phyloP scores from a whole-genome alignment of 805 yeast species.

The Saccharomyces jurei region DNA sequence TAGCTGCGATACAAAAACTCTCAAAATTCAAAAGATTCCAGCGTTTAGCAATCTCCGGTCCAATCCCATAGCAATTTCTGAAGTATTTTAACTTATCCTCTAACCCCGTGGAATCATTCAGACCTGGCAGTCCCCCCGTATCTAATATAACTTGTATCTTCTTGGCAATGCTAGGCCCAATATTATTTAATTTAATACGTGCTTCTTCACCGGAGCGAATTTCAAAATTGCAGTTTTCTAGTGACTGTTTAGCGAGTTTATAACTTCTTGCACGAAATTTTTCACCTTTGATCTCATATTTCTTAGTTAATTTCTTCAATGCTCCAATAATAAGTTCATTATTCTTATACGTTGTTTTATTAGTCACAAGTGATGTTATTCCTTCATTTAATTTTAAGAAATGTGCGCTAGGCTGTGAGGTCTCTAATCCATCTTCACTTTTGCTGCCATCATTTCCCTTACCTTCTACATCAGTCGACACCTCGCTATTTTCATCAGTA shows the following conservation, averaged over 20 bases:
- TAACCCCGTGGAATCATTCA: slow-evolving; percentile 7
- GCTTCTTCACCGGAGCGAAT: slow-evolving; percentile 26
- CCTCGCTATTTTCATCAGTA: slow-evolving; percentile 1
- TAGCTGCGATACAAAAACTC: slow-evolving; percentile 15
- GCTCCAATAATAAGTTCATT: slow-evolving; percentile 16
- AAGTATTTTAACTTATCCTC: slow-evolving; percentile 21
- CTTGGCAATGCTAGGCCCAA: slow-evolving; percentile 25
- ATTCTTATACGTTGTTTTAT: not conserved
- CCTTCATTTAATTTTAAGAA: not conserved
- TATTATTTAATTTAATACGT: slow-evolving; percentile 13
- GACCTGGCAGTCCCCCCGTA: slow-evolving; percentile 19
- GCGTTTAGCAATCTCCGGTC: slow-evolving; percentile 21
- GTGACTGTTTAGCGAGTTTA: slow-evolving; percentile 19
- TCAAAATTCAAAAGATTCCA: slow-evolving; percentile 16
- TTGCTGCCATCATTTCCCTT: not conserved
- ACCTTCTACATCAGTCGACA: not conserved
- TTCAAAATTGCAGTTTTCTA: slow-evolving; percentile 13
- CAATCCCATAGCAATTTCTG: slow-evolving; percentile 24
- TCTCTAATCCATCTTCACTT: not conserved
- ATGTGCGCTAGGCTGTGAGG: not conserved
- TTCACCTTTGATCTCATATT: slow-evolving; percentile 24
- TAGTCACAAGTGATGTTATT: not conserved
- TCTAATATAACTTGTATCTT: slow-evolving; percentile 24
- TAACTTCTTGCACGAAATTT: slow-evolving; percentile 24
- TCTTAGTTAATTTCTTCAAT: slow-evolving; percentile 14